Evolutionary conservation across 306 rosid genomes (phyloP), one percentile per base, ranked within the genome.

Genomic region (Castanopsis chinensis): DNA sequence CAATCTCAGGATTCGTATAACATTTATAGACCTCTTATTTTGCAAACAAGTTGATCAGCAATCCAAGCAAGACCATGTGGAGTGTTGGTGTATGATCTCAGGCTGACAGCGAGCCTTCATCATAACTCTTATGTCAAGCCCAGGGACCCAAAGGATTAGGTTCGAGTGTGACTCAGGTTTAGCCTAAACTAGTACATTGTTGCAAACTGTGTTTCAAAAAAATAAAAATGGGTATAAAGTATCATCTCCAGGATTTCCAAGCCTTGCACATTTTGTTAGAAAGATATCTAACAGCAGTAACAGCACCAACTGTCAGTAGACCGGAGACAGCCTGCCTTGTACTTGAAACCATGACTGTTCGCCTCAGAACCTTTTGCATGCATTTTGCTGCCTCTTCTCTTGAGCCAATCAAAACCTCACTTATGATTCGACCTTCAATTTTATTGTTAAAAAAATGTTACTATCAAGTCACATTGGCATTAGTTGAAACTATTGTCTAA

Each of bases 311-410:
- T 15, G 97, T 89, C 57, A 95, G 80, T 35, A 95, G 79, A 69
- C 99, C 94, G 54, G 98, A 90, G 71, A 91, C 57, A 5, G 96
- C 97, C 82, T 95, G 98, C 84, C 98, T 90, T 82, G 92, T 89
- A 81, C 98, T 95, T 80, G 98, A 95, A 80, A 89, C 81, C 97
- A 88, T 90, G 25, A 95, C 99, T 81, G 45, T 91, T 72, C 84
- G 90, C 85, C 85, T 83, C 86, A 92, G 56, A 81, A 88, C 80
- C 75, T 84, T 83, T 85, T 84, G 91, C 91, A 92, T 84, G 90
- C 89, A 89, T 81, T 87, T 87, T 13, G 90, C 91, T 72, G 91
- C 97, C 80, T 81, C 96, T 78, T 90, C 90, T 88, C 91, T 92
- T 32, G 92, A 82, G 13, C 83, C 82, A 61, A 87, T 74, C 61